Base-by-base conservation (phyloP, 1,284 basidiomycete genomes). In the Nidula niveotomentosa region DNA sequence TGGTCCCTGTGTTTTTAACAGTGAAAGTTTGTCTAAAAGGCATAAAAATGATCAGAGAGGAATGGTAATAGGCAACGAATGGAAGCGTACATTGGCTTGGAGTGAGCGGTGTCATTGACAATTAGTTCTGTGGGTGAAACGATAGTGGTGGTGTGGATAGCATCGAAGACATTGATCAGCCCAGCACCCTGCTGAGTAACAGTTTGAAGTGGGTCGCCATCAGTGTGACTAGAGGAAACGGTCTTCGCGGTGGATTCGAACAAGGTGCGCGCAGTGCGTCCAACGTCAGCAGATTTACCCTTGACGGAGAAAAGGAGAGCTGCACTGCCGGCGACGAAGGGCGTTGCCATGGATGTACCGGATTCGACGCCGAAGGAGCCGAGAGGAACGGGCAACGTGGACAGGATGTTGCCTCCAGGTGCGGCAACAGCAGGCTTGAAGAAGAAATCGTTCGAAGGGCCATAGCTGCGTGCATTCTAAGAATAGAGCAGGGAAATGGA, bases 71-170 rank as follows among this genome's bases (percentile, higher is more conserved):
- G 23, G 5, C 41, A 13, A 37, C 35, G 30, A 48, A 15, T 8
- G 9, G 45, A n/a, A 36, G 76, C 75, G 66, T 70, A 85, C 71
- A 62, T 51, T 51, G 69, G 62, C 52, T 72, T 67, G 64, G 84
- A 82, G 65, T 88, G 71, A 0, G 81, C 78, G 1, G 89, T 91
- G 67, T 91, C 89, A 66, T 91, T 93, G 51, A 90, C 71, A 55
- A 84, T 68, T 23, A 91, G 69, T 64, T 86, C 79, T 4, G 80
- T 76, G 3, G 85, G 87, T 3, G 77, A 77, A 36, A 91, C 71
- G 18, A 79, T 61, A 3, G 85, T 83, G 8, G 75, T 77, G 2
- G 79, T 72, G 58, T 80, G 76, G 49, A 90, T 70, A 0, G 88
- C 88, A 55, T 81, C 75, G 68, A 79, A 85, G 9, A 84, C 80